A percentile compares a stretch with the other conserved stretches of the same genome.
Evolutionary conservation across 176 grass and related monocot genomes (phyloP).

Genomic region (Tuctoria greenei): DNA sequence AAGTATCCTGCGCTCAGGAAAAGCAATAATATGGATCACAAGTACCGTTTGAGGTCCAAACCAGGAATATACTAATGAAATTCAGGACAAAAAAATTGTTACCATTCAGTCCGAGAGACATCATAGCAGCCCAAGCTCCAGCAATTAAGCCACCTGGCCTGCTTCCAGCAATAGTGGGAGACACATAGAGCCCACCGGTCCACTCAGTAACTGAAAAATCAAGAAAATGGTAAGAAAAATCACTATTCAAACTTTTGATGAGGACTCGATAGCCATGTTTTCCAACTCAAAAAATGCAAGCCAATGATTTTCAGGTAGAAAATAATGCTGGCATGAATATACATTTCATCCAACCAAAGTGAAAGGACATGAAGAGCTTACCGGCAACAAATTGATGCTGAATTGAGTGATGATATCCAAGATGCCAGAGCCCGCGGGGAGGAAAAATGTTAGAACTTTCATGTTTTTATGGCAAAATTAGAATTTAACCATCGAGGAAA

Average conservation of each 20-base stretch:
- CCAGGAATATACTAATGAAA: not conserved
- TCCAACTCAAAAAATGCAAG: not conserved
- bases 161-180: constrained; percentile 94
- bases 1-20: constrained; percentile 64
- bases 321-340: not conserved
- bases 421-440: constrained; percentile 34
- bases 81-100: constrained; percentile 37
- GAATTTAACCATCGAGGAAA: not conserved
- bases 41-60: constrained; percentile 23
- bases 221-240: constrained; percentile 10
- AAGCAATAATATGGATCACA: constrained; percentile 24
- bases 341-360: not conserved
- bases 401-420: constrained; percentile 34
- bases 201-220: constrained; percentile 85
- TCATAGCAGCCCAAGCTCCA: constrained; percentile 97
- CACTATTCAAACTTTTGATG: constrained; percentile 13
- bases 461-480: not conserved
- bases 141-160: constrained; percentile 89
- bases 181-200: constrained; percentile 93
- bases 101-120: constrained; percentile 86
- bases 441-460: not conserved
- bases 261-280: constrained; percentile 18
- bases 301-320: constrained; percentile 3
- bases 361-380: constrained; percentile 46
- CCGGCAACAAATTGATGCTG: constrained; percentile 98